A percentile compares a stretch with the other conserved stretches of the same genome.
These are phyloP conservation scores for Rhodotorula paludigena DNA, from an alignment of 768 basidiomycete genomes.

Conservation along the genomic window DNA sequence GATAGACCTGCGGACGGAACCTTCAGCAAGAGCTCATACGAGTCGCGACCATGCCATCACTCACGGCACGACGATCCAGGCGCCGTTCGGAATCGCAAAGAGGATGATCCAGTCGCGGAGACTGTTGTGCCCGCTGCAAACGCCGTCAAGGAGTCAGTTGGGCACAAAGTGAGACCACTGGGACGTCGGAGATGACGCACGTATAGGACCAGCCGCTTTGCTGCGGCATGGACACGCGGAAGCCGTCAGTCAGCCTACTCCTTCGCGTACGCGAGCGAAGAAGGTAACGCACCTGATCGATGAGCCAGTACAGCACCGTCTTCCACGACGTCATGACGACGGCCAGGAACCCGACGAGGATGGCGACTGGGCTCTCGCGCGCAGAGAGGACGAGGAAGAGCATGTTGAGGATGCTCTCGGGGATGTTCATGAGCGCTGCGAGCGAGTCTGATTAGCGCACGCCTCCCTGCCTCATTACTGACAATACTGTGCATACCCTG, in stretches of 20 bases:
- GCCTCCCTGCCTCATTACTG: too few species aligned
- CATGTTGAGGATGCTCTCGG: slow-evolving; percentile 44
- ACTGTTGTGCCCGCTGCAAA: slow-evolving; percentile 28
- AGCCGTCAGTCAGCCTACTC: too few species aligned
- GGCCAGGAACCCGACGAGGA: slow-evolving; percentile 45
- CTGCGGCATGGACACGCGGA: too few species aligned
- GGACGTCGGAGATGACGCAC: background rate
- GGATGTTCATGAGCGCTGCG: slow-evolving; percentile 45
- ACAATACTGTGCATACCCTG: background rate
- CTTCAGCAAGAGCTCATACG: background rate
- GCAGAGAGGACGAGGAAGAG: slow-evolving; percentile 1
- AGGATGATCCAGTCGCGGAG: slow-evolving; percentile 11
- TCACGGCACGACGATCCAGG: slow-evolving; percentile 47
- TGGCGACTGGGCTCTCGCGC: slow-evolving; percentile 37
- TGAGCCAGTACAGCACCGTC: slow-evolving; percentile 39
- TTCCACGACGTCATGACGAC: slow-evolving; percentile 45
- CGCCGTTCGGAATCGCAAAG: slow-evolving; percentile 26
- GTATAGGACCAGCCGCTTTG: slow-evolving; percentile 13
- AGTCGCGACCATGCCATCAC: too few species aligned
- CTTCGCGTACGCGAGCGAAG: background rate
- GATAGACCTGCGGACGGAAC: slow-evolving; percentile 21
- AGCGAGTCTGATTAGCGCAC: background rate
- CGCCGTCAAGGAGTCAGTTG: background rate
- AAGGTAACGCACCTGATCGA: slow-evolving; percentile 6
- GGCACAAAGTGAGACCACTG: background rate